Evolutionary conservation across 1,284 basidiomycete species (phyloP), one percentile per base, ranked within the genome.

Genomic region (Boletus mariae): DNA sequence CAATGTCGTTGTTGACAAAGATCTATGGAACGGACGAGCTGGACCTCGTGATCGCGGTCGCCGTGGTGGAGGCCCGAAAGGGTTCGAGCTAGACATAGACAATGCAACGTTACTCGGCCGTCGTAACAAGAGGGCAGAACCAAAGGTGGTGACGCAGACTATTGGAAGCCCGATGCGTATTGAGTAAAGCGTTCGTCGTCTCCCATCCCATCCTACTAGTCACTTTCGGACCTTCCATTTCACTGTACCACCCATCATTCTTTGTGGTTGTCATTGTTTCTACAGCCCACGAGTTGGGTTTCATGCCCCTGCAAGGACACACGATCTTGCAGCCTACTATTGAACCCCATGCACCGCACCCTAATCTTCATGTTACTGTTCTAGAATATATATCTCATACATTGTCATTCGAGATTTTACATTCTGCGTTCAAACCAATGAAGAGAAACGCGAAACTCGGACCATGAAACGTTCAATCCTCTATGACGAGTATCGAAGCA

Each of bases 11-110:
- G 20, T 65, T 20, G 20, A 67, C 57, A 78, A 55, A 63, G 70
- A 46, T 35, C 11, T 70, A 38, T 66, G 53, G 63, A 85, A 86
- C 32, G 91, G 92, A 1, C 81, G 86, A 38, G 90, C 92, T 0
- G 91, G 91, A 11, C 80, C 79, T 56, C 77, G 90, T 37, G 92
- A 92, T 73, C 71, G 78, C 42, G 78, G 76, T 40, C 65, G 69
- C 47, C 67, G 71, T 37, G 56, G 66, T 41, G 61, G 67, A 34
- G 60, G 63, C 25, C 58, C 61, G 5, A 71, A 57, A 54, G 73
- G 67, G 2, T 97, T 97, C 61, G 90, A 95, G 65, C 78, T 97
- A 49, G 88, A 93, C 65, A 75, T 97, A 50, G 82, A 88, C 61
- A 84, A 80, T 52, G 91, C 94, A 37, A 96, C 94, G 5, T 70